Conservation (phyloP, 306 rosid genomes). For the Acacia confusa region DNA sequence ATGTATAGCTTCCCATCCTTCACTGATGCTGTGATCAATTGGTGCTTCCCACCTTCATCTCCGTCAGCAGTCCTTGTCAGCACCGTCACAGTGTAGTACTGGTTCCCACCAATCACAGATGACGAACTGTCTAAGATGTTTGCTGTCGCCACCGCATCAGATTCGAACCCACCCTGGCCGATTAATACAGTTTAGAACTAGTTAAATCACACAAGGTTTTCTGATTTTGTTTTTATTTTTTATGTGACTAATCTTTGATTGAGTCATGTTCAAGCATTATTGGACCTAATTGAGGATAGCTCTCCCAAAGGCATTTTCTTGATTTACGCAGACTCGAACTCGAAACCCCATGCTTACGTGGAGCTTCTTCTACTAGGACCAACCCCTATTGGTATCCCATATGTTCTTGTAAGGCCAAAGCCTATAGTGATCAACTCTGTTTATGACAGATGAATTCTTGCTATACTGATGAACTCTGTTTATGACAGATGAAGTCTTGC, state of each 20-base stretch:
- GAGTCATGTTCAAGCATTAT: neutral
- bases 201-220: neutral
- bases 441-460: neutral
- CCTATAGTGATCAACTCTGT: neutral
- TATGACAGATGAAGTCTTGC: neutral
- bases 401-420: neutral
- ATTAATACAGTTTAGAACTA: constrained; percentile 16
- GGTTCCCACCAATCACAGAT: constrained; percentile 47
- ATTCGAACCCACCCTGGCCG: constrained; percentile 87
- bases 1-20: constrained; percentile 83
- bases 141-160: constrained; percentile 78
- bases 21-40: constrained; percentile 75
- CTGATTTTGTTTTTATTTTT: neutral
- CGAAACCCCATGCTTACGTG: neutral
- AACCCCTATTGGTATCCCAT: neutral
- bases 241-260: neutral
- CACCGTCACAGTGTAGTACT: constrained; percentile 68
- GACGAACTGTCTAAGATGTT: constrained; percentile 64
- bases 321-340: neutral
- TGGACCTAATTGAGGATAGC: too few species aligned
- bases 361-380: neutral
- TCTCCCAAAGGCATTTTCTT: neutral
- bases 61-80: constrained; percentile 99
- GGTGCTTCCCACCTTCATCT: constrained; percentile 98
- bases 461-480: neutral